A percentile compares a stretch with the other conserved stretches of the same genome.
These are phyloP conservation scores for Ganoderma lingzhi DNA, from an alignment of 1,284 basidiomycete genomes.

Conservation along the genomic window DNA sequence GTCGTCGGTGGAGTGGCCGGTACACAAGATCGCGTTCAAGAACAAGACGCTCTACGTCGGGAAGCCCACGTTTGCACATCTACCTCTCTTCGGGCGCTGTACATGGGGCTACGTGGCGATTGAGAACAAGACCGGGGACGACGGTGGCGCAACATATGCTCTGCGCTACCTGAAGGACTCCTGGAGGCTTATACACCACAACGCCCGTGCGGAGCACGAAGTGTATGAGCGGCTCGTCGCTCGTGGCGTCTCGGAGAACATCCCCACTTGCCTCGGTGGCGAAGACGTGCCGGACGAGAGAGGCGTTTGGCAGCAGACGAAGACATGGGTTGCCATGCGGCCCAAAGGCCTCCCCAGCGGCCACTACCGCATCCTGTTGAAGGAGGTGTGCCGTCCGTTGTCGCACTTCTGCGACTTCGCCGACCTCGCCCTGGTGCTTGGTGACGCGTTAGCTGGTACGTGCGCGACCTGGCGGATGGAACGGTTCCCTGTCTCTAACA, in stretches of 20 bases:
- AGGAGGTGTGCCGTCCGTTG: constrained; percentile 12
- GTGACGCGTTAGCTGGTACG: not conserved
- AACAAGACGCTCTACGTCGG: not conserved
- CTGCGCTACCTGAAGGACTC: constrained; percentile 6
- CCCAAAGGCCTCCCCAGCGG: not conserved
- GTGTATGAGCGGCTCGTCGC: constrained; percentile 4
- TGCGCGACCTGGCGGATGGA: not conserved
- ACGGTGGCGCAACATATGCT: not conserved
- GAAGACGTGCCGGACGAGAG: not conserved
- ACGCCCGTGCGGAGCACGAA: constrained; percentile 4
- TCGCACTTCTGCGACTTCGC: constrained; percentile 4
- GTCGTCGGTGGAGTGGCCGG: constrained; percentile 6
- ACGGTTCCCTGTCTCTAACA: not conserved
- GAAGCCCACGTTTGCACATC: not conserved
- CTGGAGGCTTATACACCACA: not conserved
- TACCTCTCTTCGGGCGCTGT: constrained; percentile 12
- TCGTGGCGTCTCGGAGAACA: not conserved
- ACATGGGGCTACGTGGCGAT: constrained; percentile 6
- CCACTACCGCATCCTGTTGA: constrained; percentile 13
- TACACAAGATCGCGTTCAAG: not conserved
- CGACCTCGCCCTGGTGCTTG: not conserved
- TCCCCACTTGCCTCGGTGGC: constrained; percentile 1
- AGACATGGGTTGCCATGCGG: not conserved
- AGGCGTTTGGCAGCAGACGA: not conserved
- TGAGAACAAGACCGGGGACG: not conserved